Evolutionary conservation across 2,329 filamentous ascomycete species (phyloP), one percentile per base, ranked within the genome.

Genomic region (Tolypocladium tropicale): DNA sequence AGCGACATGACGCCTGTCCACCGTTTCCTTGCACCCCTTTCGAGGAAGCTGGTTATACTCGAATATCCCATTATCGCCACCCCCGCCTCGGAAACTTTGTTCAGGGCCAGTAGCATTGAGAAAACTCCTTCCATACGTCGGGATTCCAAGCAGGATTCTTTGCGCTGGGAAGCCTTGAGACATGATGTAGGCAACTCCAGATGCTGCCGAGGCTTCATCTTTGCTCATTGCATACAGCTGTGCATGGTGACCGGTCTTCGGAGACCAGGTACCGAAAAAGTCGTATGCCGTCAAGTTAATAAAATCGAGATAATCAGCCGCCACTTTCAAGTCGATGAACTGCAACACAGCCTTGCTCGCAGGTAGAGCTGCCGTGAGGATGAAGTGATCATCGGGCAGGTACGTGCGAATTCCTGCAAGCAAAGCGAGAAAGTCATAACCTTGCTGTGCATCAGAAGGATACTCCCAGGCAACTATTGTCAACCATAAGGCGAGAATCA

Each of bases 271-370:
- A 1, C 89, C 88, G 30, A 81, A 84, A 65, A 92, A 89, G 69
- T 94, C 89, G 70, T 91, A 94, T 1, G 88, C 82, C 81, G 88
- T 90, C 37, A 94, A 73, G 68, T 93, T 93, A 68, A 94, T 74
- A 59, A 85, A 79, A 69, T 93, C 88, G 37, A 94, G 76, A 62
- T 88, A 84, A 50, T 80, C 73, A 53, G 85, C 78, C 12, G 85
- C 81, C 56, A 76, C 74, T 25, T 70, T 72, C 12, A 93, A 74
- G 65, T 91, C 81, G 66, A 93, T 88, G 64, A 86, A 78, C 62
- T 83, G 80, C 55, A 94, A 74, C 0, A 85, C 78, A 72, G 82
- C 81, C 66, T 81, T 78, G 43, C 78, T 81, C 12, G 85, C 86
- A 3, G 89, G 88, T 6, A 94, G 78, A 36, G 86, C 86, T 39